Evolutionary conservation across 164 flowering plant genomes (phyloP).

Genomic region (Tinospora cordifolia): DNA sequence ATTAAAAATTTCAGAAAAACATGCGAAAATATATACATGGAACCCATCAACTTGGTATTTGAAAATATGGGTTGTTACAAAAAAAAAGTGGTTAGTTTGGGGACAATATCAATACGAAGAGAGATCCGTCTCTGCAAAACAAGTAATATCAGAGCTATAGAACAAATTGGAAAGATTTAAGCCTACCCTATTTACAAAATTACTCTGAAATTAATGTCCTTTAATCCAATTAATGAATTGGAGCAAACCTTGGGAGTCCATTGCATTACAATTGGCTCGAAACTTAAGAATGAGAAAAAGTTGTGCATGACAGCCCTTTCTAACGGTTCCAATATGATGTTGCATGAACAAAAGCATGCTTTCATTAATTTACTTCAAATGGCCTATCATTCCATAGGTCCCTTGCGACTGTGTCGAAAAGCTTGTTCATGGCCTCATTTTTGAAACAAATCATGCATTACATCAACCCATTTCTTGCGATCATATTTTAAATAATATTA

Average conservation of each 20-base stretch:
- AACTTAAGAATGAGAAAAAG: slow-evolving; percentile 3
- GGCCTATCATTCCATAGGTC: slow-evolving; percentile 7
- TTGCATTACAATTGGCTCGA: neutral
- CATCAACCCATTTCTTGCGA: slow-evolving; percentile 19
- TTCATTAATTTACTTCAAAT: slow-evolving; percentile 17
- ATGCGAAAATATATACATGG: too few relatives aligned
- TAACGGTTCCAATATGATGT: neutral
- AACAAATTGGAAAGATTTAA: too few relatives aligned
- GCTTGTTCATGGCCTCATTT: slow-evolving; percentile 7
- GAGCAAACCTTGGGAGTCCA: neutral
- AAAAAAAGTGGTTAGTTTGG: too few relatives aligned
- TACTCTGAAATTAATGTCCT: too few relatives aligned
- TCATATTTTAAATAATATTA: slow-evolving; percentile 14
- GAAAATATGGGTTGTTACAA: too few relatives aligned
- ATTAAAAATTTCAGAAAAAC: too few relatives aligned
- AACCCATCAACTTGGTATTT: too few relatives aligned
- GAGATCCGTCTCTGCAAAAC: too few relatives aligned
- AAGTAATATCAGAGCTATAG: too few relatives aligned
- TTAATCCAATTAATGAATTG: too few relatives aligned
- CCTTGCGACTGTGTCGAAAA: slow-evolving; percentile 14
- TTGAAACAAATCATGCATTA: slow-evolving; percentile 25
- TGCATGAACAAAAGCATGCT: slow-evolving; percentile 23
- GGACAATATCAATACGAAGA: too few relatives aligned
- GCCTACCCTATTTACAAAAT: too few relatives aligned
- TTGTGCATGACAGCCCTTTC: neutral